Percentiles rank a stretch among this genome's conserved stretches.
Evolutionary conservation across 1,284 basidiomycete species (phyloP).

Genomic region (Puccinia polysora): DNA sequence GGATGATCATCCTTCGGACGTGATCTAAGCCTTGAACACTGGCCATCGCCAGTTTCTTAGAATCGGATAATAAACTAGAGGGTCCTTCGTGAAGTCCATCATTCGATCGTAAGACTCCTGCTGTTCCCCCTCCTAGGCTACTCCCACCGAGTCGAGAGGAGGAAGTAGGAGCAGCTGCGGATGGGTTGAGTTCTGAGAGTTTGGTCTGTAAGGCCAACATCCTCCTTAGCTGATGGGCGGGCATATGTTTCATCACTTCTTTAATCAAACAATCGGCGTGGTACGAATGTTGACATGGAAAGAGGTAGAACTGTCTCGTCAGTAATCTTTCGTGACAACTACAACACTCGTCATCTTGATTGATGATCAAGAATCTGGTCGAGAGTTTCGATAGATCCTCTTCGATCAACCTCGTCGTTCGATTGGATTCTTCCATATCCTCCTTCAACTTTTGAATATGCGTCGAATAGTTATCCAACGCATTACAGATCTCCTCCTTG

Average conservation of each 20-base stretch:
- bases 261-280: constrained; percentile 53
- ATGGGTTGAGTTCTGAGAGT: constrained; percentile 54
- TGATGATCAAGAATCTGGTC: constrained; percentile 88
- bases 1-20: constrained; percentile 80
- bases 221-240: constrained; percentile 70
- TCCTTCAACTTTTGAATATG: constrained; percentile 84
- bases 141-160: too few species aligned
- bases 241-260: constrained; percentile 83
- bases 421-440: constrained; percentile 94
- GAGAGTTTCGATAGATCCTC: constrained; percentile 78
- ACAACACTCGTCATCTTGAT: constrained; percentile 78
- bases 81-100: constrained; percentile 45
- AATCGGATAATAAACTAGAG: constrained; percentile 59
- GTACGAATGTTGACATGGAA: constrained; percentile 88
- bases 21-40: constrained; percentile 63
- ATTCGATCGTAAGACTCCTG: not conserved
- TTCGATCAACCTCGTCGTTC: constrained; percentile 87
- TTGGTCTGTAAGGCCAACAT: constrained; percentile 79
- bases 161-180: too few species aligned
- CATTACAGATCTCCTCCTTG: constrained; percentile 96
- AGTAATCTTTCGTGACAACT: constrained; percentile 71
- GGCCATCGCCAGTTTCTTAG: constrained; percentile 76
- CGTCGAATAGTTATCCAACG: constrained; percentile 85
- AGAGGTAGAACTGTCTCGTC: constrained; percentile 91
- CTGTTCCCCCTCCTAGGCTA: too few species aligned